Base-by-base conservation (phyloP, 371 early-diverging fungal genomes). In the Rhizomucor miehei region DNA sequence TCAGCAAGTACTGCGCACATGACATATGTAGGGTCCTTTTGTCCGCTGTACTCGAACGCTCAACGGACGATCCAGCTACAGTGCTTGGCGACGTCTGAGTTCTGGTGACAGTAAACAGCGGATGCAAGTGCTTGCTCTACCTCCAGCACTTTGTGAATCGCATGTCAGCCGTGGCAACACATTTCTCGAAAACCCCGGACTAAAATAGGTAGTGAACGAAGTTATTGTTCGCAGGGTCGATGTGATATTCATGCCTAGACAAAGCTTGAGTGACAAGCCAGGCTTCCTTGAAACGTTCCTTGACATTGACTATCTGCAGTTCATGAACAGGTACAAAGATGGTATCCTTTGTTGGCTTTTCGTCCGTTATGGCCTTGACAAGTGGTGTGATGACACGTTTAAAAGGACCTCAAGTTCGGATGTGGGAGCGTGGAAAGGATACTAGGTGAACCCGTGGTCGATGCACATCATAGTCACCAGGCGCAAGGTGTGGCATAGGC, bases 181-280 rank as follows among this genome's bases (percentile, higher is more conserved):
- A n/a, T 76, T 65, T 17, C 57, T 53, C 4, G 77, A 73, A 21
- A 89, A 71, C 9, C 78, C 79, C 19, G 89, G 85, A 0, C 88
- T 87, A 51, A 85, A 75, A 52, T 77, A 71, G 14, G 87, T 81
- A 1, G 85, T 73, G 68, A 80, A 87, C 5, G 88, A 86, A 12
- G 84, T 82, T 50, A 89, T 78, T 14, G 87, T 89, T 48, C 90
- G 83, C 58, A 89, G 55, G n/a, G 88, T 88, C 11, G 88, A 87
- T 1, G 88, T 74, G 6, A 86, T 71, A 56, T 82, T 89, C 59
- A 88, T 71, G 19, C 84, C 88, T 24, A 89, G 59, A 14, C 88
- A 75, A n/a, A 88, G 69, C 63, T 89, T 89, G 37, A 86, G 61
- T 3, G 77, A 67, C 16, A 62, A 50, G n/a, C 73, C 69, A 2